Conservation (phyloP, 768 basidiomycete genomes). For the Leucocoprinus leucothites region DNA sequence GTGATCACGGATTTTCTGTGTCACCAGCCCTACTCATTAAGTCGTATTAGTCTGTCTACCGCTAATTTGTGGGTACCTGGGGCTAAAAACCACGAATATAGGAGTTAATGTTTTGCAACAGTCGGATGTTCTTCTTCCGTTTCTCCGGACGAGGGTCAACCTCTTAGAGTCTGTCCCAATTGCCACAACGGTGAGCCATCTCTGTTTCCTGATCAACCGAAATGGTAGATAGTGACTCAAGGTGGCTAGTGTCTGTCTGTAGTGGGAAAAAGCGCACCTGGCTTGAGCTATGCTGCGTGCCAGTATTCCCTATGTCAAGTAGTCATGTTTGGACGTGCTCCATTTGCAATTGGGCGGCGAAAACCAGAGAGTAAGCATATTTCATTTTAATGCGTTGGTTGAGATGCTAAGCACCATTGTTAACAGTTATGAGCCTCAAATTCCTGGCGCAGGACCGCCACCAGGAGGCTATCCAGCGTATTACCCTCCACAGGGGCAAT, state of each 20-base stretch:
- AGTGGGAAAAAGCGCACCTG: slow-evolving; percentile 58
- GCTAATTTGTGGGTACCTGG: slow-evolving; percentile 11
- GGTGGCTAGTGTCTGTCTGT: slow-evolving; percentile 42
- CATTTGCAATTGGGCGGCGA: slow-evolving; percentile 56
- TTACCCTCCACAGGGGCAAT: slow-evolving; percentile 11
- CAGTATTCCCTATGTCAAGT: slow-evolving; percentile 57
- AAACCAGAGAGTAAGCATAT: slow-evolving; percentile 36
- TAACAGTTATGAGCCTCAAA: slow-evolving; percentile 23
- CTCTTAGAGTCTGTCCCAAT: slow-evolving; percentile 57
- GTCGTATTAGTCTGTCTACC: slow-evolving; percentile 14
- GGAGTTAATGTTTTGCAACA: slow-evolving; percentile 20
- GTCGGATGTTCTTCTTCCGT: slow-evolving; percentile 60
- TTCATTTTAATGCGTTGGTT: neutral
- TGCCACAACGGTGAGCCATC: slow-evolving; percentile 56
- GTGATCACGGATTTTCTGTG: neutral
- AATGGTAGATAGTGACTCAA: neutral
- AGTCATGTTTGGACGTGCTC: slow-evolving; percentile 63
- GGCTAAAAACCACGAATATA: neutral
- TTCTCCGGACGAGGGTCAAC: slow-evolving; percentile 49
- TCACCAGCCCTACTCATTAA: neutral
- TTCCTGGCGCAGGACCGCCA: neutral
- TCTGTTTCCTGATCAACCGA: neutral
- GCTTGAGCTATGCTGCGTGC: slow-evolving; percentile 69
- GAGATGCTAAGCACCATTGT: neutral
- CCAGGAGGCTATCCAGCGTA: neutral